Conservation (phyloP, 2,329 filamentous ascomycete species). For the Elsinoe australis region DNA sequence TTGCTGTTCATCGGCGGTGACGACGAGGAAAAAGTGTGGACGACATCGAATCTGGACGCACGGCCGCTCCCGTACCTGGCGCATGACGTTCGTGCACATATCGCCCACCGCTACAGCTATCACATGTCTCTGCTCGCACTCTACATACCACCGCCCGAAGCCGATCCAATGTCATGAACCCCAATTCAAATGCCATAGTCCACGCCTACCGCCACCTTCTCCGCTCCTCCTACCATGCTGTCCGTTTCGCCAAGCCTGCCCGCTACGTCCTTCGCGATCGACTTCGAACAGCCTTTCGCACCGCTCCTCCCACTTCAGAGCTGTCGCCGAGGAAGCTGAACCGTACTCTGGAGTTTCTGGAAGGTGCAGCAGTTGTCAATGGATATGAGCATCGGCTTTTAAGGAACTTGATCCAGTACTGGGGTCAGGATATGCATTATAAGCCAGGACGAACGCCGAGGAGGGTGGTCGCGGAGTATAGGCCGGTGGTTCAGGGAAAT, state of each 20-base stretch:
- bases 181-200: too few species aligned
- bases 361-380: slow-evolving; percentile 53
- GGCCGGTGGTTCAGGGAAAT: neutral
- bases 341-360: slow-evolving; percentile 63
- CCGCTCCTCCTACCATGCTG: slow-evolving; percentile 58
- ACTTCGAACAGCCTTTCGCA: slow-evolving; percentile 37
- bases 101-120: slow-evolving; percentile 4
- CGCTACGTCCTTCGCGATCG: slow-evolving; percentile 54
- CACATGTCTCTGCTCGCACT: too few species aligned
- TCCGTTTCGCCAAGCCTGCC: slow-evolving; percentile 63
- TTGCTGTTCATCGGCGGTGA: neutral
- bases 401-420: slow-evolving; percentile 54
- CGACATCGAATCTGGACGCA: too few species aligned
- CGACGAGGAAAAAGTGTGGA: slow-evolving; percentile 1
- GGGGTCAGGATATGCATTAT: slow-evolving; percentile 28
- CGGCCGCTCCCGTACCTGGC: too few species aligned
- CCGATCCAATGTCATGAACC: too few species aligned
- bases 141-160: too few species aligned
- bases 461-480: neutral
- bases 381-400: slow-evolving; percentile 67
- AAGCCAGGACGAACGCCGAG: neutral
- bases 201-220: slow-evolving; percentile 65
- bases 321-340: slow-evolving; percentile 37
- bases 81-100: neutral
- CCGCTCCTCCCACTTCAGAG: slow-evolving; percentile 24